Conservation (phyloP, 2,329 filamentous ascomycete genomes). For the Plenodomus biglobosus region DNA sequence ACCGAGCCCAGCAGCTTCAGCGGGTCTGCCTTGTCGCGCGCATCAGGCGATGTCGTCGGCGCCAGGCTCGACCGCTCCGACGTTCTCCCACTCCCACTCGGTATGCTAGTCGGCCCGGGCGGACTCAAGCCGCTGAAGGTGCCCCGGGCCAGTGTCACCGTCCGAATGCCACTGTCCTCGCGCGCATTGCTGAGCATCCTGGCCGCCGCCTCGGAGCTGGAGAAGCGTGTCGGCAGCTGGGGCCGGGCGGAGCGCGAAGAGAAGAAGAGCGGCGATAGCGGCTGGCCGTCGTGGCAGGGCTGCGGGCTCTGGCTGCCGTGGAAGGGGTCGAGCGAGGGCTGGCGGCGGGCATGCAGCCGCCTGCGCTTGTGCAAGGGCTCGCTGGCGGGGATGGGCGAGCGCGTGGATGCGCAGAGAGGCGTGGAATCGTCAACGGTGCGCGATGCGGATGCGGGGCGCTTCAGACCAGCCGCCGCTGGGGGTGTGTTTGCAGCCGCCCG, state of each 20-base stretch:
- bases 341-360: conserved; percentile 30
- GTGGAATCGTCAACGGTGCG: conserved; percentile 3
- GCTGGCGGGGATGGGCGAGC: conserved; percentile 16
- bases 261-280: conserved; percentile 57
- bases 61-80: conserved; percentile 59
- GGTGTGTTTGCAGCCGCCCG: conserved; percentile 12
- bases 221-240: conserved; percentile 57
- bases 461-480: conserved; percentile 23
- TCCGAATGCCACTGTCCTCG: conserved; percentile 56
- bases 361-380: conserved; percentile 43
- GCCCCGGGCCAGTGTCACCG: conserved; percentile 54
- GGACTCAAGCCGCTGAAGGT: conserved; percentile 46
- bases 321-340: conserved; percentile 43
- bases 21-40: conserved; percentile 51
- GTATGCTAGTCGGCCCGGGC: conserved; percentile 47
- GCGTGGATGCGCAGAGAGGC: too few species aligned
- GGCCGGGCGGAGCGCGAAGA: conserved; percentile 49
- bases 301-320: conserved; percentile 26
- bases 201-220: conserved; percentile 58
- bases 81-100: conserved; percentile 49
- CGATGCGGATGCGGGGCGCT: conserved; percentile 19
- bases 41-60: conserved; percentile 55
- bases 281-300: conserved; percentile 33
- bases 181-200: conserved; percentile 59
- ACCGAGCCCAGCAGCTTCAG: conserved; percentile 63